Conservation (phyloP, 768 basidiomycete species). For the Collybia nuda region DNA sequence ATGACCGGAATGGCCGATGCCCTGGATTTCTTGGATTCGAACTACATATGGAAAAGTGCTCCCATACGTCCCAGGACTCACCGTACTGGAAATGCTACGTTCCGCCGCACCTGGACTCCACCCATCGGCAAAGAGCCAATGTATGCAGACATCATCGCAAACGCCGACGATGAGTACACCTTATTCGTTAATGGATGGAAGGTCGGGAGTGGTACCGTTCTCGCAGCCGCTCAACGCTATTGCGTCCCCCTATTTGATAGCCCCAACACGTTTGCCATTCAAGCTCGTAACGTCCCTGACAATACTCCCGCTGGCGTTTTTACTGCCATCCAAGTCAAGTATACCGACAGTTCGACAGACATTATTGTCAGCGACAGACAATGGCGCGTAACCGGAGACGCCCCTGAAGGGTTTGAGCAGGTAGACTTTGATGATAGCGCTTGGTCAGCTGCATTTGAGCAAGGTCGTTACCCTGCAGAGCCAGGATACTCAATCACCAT, state of each 20-base stretch:
- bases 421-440: slow-evolving; percentile 26
- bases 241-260: slow-evolving; percentile 23
- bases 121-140: slow-evolving; percentile 23
- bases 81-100: slow-evolving; percentile 24
- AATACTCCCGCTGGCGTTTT: slow-evolving; percentile 28
- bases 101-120: slow-evolving; percentile 26
- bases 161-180: slow-evolving; percentile 27
- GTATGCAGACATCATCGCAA: slow-evolving; percentile 28
- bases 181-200: slow-evolving; percentile 28
- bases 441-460: slow-evolving; percentile 25
- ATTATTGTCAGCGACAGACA: slow-evolving; percentile 27
- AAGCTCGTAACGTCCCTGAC: slow-evolving; percentile 12
- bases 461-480: slow-evolving; percentile 14
- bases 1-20: slow-evolving; percentile 4
- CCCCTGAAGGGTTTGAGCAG: slow-evolving; percentile 26
- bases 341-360: slow-evolving; percentile 27
- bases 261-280: slow-evolving; percentile 32
- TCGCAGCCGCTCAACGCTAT: slow-evolving; percentile 21
- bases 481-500: slow-evolving; percentile 8
- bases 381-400: slow-evolving; percentile 24
- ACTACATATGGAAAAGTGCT: slow-evolving; percentile 32
- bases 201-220: slow-evolving; percentile 22
- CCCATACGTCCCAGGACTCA: slow-evolving; percentile 9
- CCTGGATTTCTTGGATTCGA: slow-evolving; percentile 11
- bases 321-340: slow-evolving; percentile 27